phyloP scores from a whole-genome alignment of 164 flowering plant species.

The Magnolia kwangsiensis region DNA sequence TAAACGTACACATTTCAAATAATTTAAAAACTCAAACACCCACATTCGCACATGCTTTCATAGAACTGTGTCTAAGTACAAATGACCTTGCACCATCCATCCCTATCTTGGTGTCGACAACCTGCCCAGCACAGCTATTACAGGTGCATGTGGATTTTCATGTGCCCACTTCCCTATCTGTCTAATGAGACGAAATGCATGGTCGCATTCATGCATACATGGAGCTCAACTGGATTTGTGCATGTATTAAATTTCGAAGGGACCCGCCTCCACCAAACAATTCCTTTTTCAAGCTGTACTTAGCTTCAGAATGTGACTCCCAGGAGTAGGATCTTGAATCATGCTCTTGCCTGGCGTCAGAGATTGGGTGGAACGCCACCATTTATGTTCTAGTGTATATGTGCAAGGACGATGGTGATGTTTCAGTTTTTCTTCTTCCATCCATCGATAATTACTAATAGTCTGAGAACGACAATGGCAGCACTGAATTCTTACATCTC shows the following conservation, averaged over 20 bases:
- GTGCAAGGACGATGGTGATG: neutral
- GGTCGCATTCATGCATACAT: neutral
- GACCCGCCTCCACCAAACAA: neutral
- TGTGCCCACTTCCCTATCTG: neutral
- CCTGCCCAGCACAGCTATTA: neutral
- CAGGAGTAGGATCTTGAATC: too few species aligned
- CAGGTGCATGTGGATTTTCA: neutral
- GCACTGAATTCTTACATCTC: neutral
- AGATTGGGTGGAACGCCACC: neutral
- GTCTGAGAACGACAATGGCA: neutral
- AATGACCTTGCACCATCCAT: neutral
- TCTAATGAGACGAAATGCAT: neutral
- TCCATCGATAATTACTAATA: neutral
- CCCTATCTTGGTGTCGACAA: neutral
- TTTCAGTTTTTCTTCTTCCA: neutral
- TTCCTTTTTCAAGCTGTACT: neutral
- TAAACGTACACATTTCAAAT: too few species aligned
- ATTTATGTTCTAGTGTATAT: too few species aligned
- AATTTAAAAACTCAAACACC: too few species aligned
- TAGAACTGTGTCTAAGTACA: too few species aligned
- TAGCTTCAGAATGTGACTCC: too few species aligned
- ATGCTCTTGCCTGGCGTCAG: neutral
- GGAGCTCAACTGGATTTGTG: neutral
- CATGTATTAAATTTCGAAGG: neutral
- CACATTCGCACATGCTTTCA: too few species aligned